phyloP scores from a whole-genome alignment of 2,329 filamentous ascomycete species.

The Raffaelea deltoideospora region DNA sequence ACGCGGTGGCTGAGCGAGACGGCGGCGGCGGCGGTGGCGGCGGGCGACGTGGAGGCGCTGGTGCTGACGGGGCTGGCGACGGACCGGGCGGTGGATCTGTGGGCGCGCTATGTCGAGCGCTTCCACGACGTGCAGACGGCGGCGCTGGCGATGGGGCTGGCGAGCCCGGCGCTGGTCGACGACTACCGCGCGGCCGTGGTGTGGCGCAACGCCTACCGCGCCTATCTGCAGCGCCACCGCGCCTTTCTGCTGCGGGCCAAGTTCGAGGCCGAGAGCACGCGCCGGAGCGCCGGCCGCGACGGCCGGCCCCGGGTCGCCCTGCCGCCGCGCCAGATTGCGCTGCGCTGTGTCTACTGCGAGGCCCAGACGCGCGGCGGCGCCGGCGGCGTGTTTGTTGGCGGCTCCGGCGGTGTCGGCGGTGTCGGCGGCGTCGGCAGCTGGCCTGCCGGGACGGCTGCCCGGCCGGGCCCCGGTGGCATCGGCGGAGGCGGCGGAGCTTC shows the following conservation, averaged over 20 bases:
- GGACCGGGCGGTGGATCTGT: slow-evolving; percentile 58
- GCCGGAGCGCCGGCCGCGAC: slow-evolving; percentile 36
- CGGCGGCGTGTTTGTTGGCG: slow-evolving; percentile 13
- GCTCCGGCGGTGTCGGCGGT: slow-evolving; percentile 5
- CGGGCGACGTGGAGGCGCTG: slow-evolving; percentile 63
- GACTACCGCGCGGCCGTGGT: slow-evolving; percentile 59
- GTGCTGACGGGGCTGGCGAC: slow-evolving; percentile 63
- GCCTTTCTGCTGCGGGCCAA: slow-evolving; percentile 60
- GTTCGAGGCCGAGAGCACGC: slow-evolving; percentile 64
- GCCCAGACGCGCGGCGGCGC: slow-evolving; percentile 37
- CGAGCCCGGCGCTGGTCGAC: slow-evolving; percentile 60
- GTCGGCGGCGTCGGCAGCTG: slow-evolving; percentile 4
- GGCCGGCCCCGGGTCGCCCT: slow-evolving; percentile 49
- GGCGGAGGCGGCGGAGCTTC: slow-evolving; percentile 3
- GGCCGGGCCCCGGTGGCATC: slow-evolving; percentile 7
- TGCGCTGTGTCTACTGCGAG: slow-evolving; percentile 67
- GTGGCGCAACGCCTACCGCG: slow-evolving; percentile 59
- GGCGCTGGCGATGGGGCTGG: slow-evolving; percentile 58
- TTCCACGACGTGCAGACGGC: slow-evolving; percentile 70
- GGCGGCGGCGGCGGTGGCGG: slow-evolving; percentile 41
- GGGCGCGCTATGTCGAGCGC: slow-evolving; percentile 60
- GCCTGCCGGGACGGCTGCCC: slow-evolving; percentile 6
- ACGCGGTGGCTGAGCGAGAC: slow-evolving; percentile 54
- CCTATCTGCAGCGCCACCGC: slow-evolving; percentile 57
- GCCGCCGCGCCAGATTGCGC: slow-evolving; percentile 52